phyloP scores from a whole-genome alignment of 148 eudicot genomes.

The Talinum fruticosum region DNA sequence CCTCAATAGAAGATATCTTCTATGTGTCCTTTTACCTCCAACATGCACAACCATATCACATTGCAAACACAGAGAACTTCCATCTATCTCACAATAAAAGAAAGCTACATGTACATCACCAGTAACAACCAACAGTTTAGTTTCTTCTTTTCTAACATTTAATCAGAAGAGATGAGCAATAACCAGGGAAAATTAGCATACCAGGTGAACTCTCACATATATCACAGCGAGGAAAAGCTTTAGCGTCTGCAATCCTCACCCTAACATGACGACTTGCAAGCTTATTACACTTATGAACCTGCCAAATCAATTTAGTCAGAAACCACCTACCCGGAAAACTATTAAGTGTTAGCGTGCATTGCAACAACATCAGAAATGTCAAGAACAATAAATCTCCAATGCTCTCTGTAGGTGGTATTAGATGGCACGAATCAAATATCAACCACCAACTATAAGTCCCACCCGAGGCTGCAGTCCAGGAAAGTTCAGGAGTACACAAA shows the following conservation, averaged over 20 bases:
- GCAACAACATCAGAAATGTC: not conserved
- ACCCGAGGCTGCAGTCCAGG: too few relatives aligned
- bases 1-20: conserved; percentile 64
- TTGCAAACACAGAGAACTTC: conserved; percentile 82
- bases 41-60: conserved; percentile 87
- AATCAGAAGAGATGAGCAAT: not conserved
- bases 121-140: not conserved
- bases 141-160: not conserved
- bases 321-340: not conserved
- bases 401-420: not conserved
- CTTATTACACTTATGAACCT: conserved; percentile 85
- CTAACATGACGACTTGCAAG: conserved; percentile 84
- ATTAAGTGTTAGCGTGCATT: not conserved
- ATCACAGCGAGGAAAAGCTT: conserved; percentile 69
- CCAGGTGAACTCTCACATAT: conserved; percentile 89
- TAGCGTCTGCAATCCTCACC: conserved; percentile 72
- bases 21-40: conserved; percentile 71
- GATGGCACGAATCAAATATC: too few relatives aligned
- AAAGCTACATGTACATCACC: conserved; percentile 47
- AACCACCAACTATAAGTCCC: too few relatives aligned
- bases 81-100: conserved; percentile 81
- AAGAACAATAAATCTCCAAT: not conserved
- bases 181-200: conserved; percentile 24
- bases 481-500: too few relatives aligned
- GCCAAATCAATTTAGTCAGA: conserved; percentile 8